These are phyloP conservation scores for Fusarium graminum DNA, from an alignment of 2,329 filamentous ascomycete species.

Conservation along the genomic window DNA sequence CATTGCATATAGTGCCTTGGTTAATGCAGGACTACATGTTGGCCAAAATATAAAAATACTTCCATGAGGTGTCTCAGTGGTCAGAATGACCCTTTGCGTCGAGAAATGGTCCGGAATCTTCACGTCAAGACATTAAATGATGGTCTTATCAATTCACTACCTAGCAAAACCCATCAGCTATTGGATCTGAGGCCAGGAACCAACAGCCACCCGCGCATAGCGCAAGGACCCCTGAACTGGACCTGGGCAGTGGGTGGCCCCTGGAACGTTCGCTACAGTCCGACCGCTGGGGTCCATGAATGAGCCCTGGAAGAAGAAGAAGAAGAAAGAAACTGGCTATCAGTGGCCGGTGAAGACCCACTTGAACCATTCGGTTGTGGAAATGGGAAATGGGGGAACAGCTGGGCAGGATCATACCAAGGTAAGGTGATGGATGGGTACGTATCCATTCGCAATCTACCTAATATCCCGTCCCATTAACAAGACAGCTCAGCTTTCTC, in stretches of 20 bases:
- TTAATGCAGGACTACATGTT: conserved; percentile 23
- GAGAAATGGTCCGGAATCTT: not conserved
- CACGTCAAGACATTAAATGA: conserved; percentile 23
- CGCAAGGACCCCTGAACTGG: conserved; percentile 36
- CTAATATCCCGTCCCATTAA: conserved; percentile 42
- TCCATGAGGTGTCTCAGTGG: conserved; percentile 3
- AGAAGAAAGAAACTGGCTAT: conserved; percentile 13
- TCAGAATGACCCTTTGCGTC: conserved; percentile 2
- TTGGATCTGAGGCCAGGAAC: conserved; percentile 28
- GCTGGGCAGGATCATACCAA: conserved; percentile 41
- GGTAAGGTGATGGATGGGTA: conserved; percentile 37
- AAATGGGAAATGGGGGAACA: conserved; percentile 43
- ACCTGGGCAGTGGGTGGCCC: conserved; percentile 23
- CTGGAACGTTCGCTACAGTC: conserved; percentile 41
- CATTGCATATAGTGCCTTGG: conserved; percentile 44
- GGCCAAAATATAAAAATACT: conserved; percentile 8
- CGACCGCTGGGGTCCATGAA: conserved; percentile 35
- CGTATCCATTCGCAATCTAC: conserved; percentile 45
- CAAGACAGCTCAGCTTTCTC: conserved; percentile 43
- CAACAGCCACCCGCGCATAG: conserved; percentile 36
- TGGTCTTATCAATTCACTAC: conserved; percentile 19
- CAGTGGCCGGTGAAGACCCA: conserved; percentile 34
- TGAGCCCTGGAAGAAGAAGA: conserved; percentile 20
- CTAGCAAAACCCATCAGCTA: conserved; percentile 9
- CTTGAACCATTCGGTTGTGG: conserved; percentile 23